Conservation (phyloP, 306 rosid species). For the Pachyrhizus erosus region DNA sequence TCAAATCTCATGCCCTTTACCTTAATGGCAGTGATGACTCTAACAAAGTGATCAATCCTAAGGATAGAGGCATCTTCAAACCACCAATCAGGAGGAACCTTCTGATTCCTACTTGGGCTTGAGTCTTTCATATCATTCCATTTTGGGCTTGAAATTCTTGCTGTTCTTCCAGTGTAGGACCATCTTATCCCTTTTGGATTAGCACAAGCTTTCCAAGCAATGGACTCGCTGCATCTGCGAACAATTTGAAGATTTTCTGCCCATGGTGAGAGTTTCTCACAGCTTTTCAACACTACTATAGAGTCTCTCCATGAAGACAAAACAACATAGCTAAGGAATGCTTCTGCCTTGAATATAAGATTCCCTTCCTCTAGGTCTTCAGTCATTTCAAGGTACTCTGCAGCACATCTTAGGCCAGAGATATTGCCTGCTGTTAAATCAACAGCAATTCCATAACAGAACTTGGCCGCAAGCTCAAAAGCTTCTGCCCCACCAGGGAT, state of each 20-base stretch:
- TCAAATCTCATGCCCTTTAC: slow-evolving; percentile 95
- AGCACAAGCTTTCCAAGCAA: slow-evolving; percentile 99
- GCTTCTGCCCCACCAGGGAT: slow-evolving; percentile 92
- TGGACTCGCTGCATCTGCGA: slow-evolving; percentile 93
- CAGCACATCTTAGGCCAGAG: slow-evolving; percentile 95
- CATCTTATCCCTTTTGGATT: slow-evolving; percentile 96
- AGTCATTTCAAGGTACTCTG: slow-evolving; percentile 96
- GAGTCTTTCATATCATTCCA: slow-evolving; percentile 86
- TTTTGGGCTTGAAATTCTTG: slow-evolving; percentile 72
- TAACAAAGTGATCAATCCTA: slow-evolving; percentile 92
- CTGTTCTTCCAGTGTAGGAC: slow-evolving; percentile 84
- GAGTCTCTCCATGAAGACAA: slow-evolving; percentile 98
- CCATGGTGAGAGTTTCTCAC: slow-evolving; percentile 97
- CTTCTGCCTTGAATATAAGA: slow-evolving; percentile 96
- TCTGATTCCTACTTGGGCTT: slow-evolving; percentile 81
- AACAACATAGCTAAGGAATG: slow-evolving; percentile 95
- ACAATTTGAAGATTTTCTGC: slow-evolving; percentile 95
- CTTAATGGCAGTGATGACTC: slow-evolving; percentile 92
- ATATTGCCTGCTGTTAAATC: slow-evolving; percentile 95
- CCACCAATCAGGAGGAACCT: slow-evolving; percentile 98
- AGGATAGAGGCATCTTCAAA: slow-evolving; percentile 92
- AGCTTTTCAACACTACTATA: slow-evolving; percentile 87
- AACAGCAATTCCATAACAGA: slow-evolving; percentile 92
- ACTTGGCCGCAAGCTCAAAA: slow-evolving; percentile 88
- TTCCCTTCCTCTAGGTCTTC: slow-evolving; percentile 98